Evolutionary conservation across 2,329 filamentous ascomycete genomes (phyloP).

Genomic region (Metarhizium anisopliae): DNA sequence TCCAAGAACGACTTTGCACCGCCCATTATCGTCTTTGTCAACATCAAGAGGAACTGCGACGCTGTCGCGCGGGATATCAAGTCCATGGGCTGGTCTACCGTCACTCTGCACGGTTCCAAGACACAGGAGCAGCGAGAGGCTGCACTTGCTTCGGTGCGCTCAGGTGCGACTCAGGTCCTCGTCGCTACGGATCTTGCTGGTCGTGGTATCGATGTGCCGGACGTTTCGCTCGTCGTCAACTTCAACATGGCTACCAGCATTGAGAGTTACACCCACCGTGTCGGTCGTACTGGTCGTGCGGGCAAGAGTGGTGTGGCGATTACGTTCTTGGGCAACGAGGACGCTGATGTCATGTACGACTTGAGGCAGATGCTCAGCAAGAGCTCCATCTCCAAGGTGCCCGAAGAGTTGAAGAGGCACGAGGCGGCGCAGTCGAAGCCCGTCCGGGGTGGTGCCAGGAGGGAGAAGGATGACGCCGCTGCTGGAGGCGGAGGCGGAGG

Average conservation of each 20-base stretch:
- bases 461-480: slow-evolving; percentile 19
- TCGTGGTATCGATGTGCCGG: slow-evolving; percentile 93
- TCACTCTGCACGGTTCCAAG: slow-evolving; percentile 91
- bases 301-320: slow-evolving; percentile 95
- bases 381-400: slow-evolving; percentile 77
- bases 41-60: slow-evolving; percentile 98
- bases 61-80: slow-evolving; percentile 91
- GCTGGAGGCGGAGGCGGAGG: slow-evolving; percentile 8
- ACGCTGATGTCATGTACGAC: slow-evolving; percentile 85
- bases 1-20: slow-evolving; percentile 69
- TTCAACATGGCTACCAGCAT: slow-evolving; percentile 97
- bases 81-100: slow-evolving; percentile 79
- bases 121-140: slow-evolving; percentile 97
- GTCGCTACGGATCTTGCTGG: slow-evolving; percentile 94
- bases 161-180: slow-evolving; percentile 73
- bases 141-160: slow-evolving; percentile 75
- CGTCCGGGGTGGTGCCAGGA: slow-evolving; percentile 25
- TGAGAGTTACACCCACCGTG: slow-evolving; percentile 92
- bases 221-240: slow-evolving; percentile 90
- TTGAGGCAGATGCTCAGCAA: slow-evolving; percentile 93
- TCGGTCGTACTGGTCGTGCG: slow-evolving; percentile 93
- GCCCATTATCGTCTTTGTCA: slow-evolving; percentile 98
- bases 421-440: slow-evolving; percentile 85
- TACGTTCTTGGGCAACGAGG: slow-evolving; percentile 88
- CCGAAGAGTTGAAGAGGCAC: slow-evolving; percentile 83